Evolutionary conservation across 768 basidiomycete species (phyloP), one percentile per base, ranked within the genome.

Genomic region (Tricholoma hemisulphureum): DNA sequence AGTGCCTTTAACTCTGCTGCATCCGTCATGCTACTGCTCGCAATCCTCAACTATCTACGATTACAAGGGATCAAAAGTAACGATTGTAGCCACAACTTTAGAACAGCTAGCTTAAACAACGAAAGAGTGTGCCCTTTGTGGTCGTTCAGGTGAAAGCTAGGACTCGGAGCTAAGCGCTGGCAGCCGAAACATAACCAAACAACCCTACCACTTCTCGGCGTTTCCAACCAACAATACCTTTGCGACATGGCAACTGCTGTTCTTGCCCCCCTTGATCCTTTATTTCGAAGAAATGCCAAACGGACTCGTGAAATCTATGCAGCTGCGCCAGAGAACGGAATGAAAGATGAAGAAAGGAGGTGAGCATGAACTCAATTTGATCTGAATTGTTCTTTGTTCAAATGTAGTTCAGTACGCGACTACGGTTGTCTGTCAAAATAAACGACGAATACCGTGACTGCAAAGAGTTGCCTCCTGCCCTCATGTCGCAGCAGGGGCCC

Each of bases 391-490:
- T n/a, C n/a, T n/a, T 4, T 45, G 4, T 53, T 39, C 26, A 46
- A 50, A 48, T 34, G 50, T 60, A 26, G 32, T 34, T 35, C 56
- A 91, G 92, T 65, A 77, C 86, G n/a, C 82, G 88, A 35, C 70
- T 93, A 48, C 83, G 87, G 32, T 71, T 97, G 32, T 80, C 93
- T 2, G 84, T 91, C 49, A 97, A 97, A 78, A 88, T 98, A 28
- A 81, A 86, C 31, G 86, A 93, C 67, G 96, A 98, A 75, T 99
- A 95, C 71, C 81, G 83, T 48, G 86, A 97, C 69, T 91, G 81
- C 68, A 92, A 89, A 69, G 84, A 88, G 26, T 84, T 98, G 2
- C 96, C 96, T 0, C 73, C 91, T 3, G 84, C 90, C 1, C 75
- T 98, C 31, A 74, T 92, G 28, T 77, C 88, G 0, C 94, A 97